Conservation (phyloP, 2,329 filamentous ascomycete genomes). For the Capronia epimyces region DNA sequence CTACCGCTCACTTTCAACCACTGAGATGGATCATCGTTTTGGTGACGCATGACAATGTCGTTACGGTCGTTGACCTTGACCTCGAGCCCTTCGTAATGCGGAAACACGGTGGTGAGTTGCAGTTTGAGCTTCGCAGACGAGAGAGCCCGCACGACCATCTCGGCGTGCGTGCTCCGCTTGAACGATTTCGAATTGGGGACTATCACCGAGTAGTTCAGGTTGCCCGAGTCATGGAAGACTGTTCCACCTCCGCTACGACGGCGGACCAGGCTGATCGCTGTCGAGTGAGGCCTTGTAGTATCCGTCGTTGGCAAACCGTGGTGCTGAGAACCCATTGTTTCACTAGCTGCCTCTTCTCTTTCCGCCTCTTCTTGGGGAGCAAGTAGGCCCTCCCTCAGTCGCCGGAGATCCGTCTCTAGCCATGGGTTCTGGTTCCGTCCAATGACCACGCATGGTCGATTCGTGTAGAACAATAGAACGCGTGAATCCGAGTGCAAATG, state of each 20-base stretch:
- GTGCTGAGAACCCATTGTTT: background rate
- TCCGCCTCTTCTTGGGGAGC: constrained; percentile 11
- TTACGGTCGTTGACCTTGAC: constrained; percentile 81
- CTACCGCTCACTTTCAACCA: constrained; percentile 84
- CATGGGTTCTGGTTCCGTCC: constrained; percentile 98
- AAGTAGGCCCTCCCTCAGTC: constrained; percentile 48
- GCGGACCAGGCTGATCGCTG: constrained; percentile 62
- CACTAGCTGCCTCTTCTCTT: background rate
- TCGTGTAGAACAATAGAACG: constrained; percentile 81
- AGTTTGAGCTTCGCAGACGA: background rate
- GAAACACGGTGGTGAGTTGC: constrained; percentile 8
- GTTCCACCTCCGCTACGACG: constrained; percentile 83
- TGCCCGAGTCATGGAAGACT: constrained; percentile 89
- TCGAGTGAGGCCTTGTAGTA: background rate
- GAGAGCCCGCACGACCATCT: constrained; percentile 87
- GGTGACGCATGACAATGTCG: constrained; percentile 73
- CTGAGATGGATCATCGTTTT: constrained; percentile 24
- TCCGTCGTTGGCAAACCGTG: too few relatives aligned
- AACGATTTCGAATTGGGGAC: constrained; percentile 65
- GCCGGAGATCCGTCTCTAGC: constrained; percentile 74
- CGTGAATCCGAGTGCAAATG: constrained; percentile 65
- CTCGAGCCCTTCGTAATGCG: constrained; percentile 49
- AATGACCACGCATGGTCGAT: constrained; percentile 80
- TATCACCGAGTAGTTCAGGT: constrained; percentile 92
- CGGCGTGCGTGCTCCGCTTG: constrained; percentile 77